These are phyloP conservation scores for Leucosporidium scottii DNA, from an alignment of 768 basidiomycete species.

Conservation along the genomic window DNA sequence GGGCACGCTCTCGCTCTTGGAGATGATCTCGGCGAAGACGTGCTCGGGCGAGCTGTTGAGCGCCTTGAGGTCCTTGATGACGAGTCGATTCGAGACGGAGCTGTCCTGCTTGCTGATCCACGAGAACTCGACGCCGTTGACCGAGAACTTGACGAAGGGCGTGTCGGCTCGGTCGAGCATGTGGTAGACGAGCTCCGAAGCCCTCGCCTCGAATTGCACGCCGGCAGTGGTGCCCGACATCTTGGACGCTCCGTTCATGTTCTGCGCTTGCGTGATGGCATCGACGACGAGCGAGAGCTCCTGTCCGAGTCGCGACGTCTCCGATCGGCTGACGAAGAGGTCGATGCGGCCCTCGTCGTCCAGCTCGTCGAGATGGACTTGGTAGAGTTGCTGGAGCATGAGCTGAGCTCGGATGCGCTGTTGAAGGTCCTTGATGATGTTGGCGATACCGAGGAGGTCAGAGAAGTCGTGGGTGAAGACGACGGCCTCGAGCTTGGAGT, in stretches of 20 bases:
- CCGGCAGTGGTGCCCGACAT: constrained; percentile 42
- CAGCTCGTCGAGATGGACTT: constrained; percentile 41
- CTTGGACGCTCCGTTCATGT: constrained; percentile 48
- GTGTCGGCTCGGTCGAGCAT: constrained; percentile 66
- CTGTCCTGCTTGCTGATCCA: constrained; percentile 84
- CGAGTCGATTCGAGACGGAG: constrained; percentile 68
- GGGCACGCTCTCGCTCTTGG: constrained; percentile 49
- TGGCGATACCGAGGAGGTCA: constrained; percentile 48
- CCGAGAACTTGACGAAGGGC: constrained; percentile 75
- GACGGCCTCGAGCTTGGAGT: constrained; percentile 71
- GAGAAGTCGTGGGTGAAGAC: constrained; percentile 84
- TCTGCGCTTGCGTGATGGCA: constrained; percentile 73
- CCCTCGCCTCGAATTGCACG: constrained; percentile 69
- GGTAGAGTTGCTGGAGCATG: constrained; percentile 43
- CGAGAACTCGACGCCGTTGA: constrained; percentile 66
- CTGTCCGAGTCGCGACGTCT: constrained; percentile 53
- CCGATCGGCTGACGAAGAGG: constrained; percentile 12
- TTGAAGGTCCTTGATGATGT: constrained; percentile 51
- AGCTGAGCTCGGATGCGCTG: constrained; percentile 55
- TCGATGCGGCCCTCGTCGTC: constrained; percentile 33
- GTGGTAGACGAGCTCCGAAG: constrained; percentile 81
- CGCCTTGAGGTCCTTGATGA: constrained; percentile 68
- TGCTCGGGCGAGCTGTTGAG: constrained; percentile 79
- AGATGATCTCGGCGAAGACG: constrained; percentile 77
- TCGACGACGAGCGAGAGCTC: constrained; percentile 80